A percentile compares a stretch with the other conserved stretches of the same genome.
Conservation (phyloP, 192 early-diverging fungal genomes). For the Helicostylum pulchrum region DNA sequence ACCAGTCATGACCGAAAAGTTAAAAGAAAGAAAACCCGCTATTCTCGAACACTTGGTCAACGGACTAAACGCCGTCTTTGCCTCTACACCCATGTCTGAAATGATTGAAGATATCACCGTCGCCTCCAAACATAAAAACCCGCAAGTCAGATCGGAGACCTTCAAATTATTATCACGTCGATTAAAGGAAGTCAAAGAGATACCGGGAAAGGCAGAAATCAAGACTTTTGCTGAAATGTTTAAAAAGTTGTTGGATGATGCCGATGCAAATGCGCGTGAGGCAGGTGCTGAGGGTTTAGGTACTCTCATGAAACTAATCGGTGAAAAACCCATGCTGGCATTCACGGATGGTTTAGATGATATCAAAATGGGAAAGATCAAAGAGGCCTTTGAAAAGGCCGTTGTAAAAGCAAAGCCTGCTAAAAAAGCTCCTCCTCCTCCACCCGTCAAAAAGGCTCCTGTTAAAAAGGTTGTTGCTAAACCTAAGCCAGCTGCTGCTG, state of each 20-base stretch:
- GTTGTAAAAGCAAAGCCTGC: slow-evolving; percentile 68
- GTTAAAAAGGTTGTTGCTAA: slow-evolving; percentile 15
- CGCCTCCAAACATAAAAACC: slow-evolving; percentile 85
- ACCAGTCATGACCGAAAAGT: slow-evolving; percentile 79
- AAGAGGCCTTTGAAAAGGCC: slow-evolving; percentile 86
- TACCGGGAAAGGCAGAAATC: slow-evolving; percentile 75
- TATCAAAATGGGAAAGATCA: slow-evolving; percentile 83
- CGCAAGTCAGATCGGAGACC: slow-evolving; percentile 79
- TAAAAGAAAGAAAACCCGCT: slow-evolving; percentile 92
- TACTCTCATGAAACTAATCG: slow-evolving; percentile 84
- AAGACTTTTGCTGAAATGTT: slow-evolving; percentile 77
- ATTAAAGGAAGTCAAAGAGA: slow-evolving; percentile 64
- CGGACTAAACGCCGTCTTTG: slow-evolving; percentile 84
- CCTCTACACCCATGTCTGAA: slow-evolving; percentile 62
- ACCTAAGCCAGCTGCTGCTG: slow-evolving; percentile 5
- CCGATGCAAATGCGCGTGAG: slow-evolving; percentile 79
- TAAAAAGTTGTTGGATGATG: slow-evolving; percentile 79
- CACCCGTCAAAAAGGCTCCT: slow-evolving; percentile 11
- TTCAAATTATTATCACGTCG: slow-evolving; percentile 73
- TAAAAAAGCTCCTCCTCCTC: slow-evolving; percentile 42
- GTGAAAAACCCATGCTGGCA: slow-evolving; percentile 68
- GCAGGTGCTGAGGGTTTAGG: slow-evolving; percentile 82
- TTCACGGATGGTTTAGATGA: slow-evolving; percentile 86
- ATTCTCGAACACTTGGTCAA: slow-evolving; percentile 80
- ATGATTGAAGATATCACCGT: slow-evolving; percentile 74